These are phyloP conservation scores for Oryza officinalis DNA, from an alignment of 176 grass and related monocot species.

Conservation along the genomic window DNA sequence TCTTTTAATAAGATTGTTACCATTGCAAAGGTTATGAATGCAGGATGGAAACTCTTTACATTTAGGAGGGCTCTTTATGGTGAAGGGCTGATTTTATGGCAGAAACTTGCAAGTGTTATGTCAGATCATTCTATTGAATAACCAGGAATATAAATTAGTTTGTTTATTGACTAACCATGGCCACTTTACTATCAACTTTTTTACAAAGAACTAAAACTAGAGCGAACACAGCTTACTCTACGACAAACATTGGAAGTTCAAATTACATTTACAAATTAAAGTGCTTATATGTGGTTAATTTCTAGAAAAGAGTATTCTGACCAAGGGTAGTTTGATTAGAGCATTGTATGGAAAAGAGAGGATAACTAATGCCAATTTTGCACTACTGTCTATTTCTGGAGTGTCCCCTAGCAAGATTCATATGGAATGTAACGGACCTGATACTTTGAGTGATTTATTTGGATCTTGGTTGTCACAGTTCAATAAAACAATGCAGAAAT, in stretches of 20 bases:
- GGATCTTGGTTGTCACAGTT: too few species aligned
- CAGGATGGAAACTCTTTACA: not conserved
- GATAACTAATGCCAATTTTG: not conserved
- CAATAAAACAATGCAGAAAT: too few species aligned
- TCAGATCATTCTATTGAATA: not conserved
- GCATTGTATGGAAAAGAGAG: not conserved
- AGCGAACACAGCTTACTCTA: not conserved
- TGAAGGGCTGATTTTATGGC: not conserved
- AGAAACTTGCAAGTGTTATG: not conserved
- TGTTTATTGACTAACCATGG: too few species aligned
- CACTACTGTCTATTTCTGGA: not conserved
- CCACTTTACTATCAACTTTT: too few species aligned
- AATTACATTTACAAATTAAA: not conserved
- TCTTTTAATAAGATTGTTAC: too few species aligned
- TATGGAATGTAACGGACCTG: not conserved
- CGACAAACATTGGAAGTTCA: not conserved
- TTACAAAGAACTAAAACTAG: not conserved
- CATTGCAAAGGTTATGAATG: not conserved
- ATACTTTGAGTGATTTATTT: too few species aligned
- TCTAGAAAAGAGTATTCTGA: not conserved
- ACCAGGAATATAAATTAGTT: not conserved
- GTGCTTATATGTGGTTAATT: not conserved
- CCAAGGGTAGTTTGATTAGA: not conserved
- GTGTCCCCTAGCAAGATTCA: not conserved
- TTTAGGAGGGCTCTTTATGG: not conserved